These are phyloP conservation scores for Neonectria neomacrospora DNA, from an alignment of 2,329 filamentous ascomycete genomes.

Conservation along the genomic window DNA sequence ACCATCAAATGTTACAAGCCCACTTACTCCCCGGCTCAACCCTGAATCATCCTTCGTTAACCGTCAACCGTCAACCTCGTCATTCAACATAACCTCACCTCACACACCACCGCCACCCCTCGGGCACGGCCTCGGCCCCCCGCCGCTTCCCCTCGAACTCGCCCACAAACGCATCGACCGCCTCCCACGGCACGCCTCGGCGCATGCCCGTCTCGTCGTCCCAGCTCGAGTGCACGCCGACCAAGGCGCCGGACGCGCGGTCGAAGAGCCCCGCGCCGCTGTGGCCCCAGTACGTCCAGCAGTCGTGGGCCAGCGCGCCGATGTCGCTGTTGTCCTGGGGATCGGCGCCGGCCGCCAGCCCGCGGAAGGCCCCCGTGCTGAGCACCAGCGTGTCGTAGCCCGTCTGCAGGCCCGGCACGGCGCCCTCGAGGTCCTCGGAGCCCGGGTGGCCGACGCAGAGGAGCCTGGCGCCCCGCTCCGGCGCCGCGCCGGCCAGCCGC, in stretches of 20 bases:
- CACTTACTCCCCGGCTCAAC: too few species aligned
- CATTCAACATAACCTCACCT: background rate
- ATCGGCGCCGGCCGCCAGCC: constrained; percentile 52
- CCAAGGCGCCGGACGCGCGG: constrained; percentile 50
- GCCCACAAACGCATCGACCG: constrained; percentile 53
- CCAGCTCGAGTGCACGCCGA: constrained; percentile 66
- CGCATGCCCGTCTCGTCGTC: constrained; percentile 61
- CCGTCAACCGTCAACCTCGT: background rate
- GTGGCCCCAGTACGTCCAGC: constrained; percentile 69
- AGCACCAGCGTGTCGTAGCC: constrained; percentile 60
- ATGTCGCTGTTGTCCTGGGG: constrained; percentile 63
- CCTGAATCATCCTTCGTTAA: background rate
- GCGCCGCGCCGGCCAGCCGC: constrained; percentile 29
- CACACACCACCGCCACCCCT: constrained; percentile 31
- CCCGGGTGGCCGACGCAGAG: constrained; percentile 52
- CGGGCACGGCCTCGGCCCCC: background rate
- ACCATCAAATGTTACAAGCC: too few species aligned
- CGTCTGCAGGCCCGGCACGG: constrained; percentile 48
- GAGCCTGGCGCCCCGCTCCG: constrained; percentile 36
- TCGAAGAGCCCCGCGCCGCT: constrained; percentile 62
- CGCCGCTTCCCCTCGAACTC: constrained; percentile 33
- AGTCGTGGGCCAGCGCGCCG: constrained; percentile 62
- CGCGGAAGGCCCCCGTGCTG: constrained; percentile 56
- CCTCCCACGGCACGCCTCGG: constrained; percentile 56
- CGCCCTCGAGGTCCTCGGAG: constrained; percentile 57